These are phyloP conservation scores for Candida tetrigidarum DNA, from an alignment of 1,139 yeast genomes.

Conservation along the genomic window DNA sequence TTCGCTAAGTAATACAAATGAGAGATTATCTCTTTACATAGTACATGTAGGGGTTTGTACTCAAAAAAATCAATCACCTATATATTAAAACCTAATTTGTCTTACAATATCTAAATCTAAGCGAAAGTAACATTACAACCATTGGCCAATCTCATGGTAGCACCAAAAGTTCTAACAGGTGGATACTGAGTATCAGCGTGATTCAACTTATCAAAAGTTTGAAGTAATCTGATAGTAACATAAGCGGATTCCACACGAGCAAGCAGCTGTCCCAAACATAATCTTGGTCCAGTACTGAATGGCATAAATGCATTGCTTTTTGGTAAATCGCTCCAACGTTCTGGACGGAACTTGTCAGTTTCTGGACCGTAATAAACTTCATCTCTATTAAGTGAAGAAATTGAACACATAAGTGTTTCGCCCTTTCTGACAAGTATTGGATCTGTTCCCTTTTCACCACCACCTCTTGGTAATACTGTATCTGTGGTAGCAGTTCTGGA, in stretches of 20 bases:
- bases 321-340: constrained; percentile 43
- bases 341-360: constrained; percentile 48
- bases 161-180: constrained; percentile 23
- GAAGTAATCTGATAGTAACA: constrained; percentile 36
- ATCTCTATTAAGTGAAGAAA: constrained; percentile 49
- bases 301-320: constrained; percentile 34
- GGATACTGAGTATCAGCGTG: constrained; percentile 21
- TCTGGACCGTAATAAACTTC: constrained; percentile 50
- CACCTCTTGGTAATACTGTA: constrained; percentile 54
- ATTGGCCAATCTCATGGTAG: constrained; percentile 24
- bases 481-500: constrained; percentile 44
- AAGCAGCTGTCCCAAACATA: constrained; percentile 42
- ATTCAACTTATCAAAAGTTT: constrained; percentile 20
- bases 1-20: too few species aligned
- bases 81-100: too few species aligned
- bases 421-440: constrained; percentile 53
- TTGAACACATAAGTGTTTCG: constrained; percentile 42
- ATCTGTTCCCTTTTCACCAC: constrained; percentile 43
- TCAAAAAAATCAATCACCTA: too few species aligned
- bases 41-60: too few species aligned
- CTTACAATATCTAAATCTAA: too few species aligned
- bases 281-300: constrained; percentile 39
- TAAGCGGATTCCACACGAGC: constrained; percentile 41
- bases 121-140: constrained; percentile 19
- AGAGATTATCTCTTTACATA: too few species aligned